These are phyloP conservation scores for Claviceps sp. DNA, from an alignment of 2,329 filamentous ascomycete species.

Conservation along the genomic window DNA sequence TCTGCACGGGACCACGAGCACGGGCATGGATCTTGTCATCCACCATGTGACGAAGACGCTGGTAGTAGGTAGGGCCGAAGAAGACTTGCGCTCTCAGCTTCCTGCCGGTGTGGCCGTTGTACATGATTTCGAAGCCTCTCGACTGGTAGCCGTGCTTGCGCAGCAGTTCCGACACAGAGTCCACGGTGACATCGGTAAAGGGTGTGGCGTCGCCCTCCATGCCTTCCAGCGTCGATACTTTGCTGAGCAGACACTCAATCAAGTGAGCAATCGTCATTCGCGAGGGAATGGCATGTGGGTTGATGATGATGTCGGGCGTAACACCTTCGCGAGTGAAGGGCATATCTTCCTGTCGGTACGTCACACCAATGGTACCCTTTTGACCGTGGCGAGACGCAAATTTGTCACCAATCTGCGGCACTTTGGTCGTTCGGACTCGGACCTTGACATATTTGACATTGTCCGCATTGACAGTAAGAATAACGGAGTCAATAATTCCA, in stretches of 20 bases:
- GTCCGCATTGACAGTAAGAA: slow-evolving; percentile 89
- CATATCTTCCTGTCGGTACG: slow-evolving; percentile 97
- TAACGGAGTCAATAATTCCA: slow-evolving; percentile 87
- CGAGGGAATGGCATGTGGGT: slow-evolving; percentile 97
- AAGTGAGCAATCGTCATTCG: slow-evolving; percentile 99
- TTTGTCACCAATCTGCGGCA: slow-evolving; percentile 97
- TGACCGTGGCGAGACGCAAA: slow-evolving; percentile 98
- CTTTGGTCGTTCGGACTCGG: slow-evolving; percentile 90
- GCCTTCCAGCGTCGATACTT: slow-evolving; percentile 84
- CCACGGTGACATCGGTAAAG: slow-evolving; percentile 94
- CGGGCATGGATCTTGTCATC: slow-evolving; percentile 99
- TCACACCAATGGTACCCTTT: slow-evolving; percentile 98
- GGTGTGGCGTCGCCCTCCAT: slow-evolving; percentile 96
- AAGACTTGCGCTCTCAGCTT: slow-evolving; percentile 93
- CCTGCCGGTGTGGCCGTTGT: slow-evolving; percentile 90
- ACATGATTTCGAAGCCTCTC: slow-evolving; percentile 96
- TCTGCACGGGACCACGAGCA: slow-evolving; percentile 90
- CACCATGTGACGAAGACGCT: slow-evolving; percentile 97
- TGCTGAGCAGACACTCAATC: slow-evolving; percentile 95
- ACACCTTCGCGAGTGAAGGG: slow-evolving; percentile 89
- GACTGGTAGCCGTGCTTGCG: slow-evolving; percentile 89
- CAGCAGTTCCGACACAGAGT: slow-evolving; percentile 76
- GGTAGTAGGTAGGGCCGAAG: slow-evolving; percentile 96
- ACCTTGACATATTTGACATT: slow-evolving; percentile 95
- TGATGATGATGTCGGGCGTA: slow-evolving; percentile 93